Evolutionary conservation across 2,329 filamentous ascomycete species (phyloP), one percentile per base, ranked within the genome.

Genomic region (Exserohilum turcica): DNA sequence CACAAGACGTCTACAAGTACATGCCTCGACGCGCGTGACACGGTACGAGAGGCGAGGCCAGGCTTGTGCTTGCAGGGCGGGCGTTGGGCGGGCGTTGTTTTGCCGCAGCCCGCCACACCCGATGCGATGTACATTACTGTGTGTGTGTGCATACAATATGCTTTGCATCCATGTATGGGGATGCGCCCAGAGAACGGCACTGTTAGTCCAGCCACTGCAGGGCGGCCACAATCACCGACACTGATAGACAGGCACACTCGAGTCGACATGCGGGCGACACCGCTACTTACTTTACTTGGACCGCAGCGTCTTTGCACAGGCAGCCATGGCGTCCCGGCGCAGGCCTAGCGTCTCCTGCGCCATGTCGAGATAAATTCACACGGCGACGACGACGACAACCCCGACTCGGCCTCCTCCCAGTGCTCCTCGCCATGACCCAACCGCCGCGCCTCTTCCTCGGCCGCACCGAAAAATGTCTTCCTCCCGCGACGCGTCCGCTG

Each of bases 401-500:
- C n/a, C n/a, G n/a, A n/a, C n/a, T n/a, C n/a, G 21, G 21, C 4
- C 21, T 7, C 21, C 4, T 24, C 7, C 4, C 4, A 4, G 21
- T 24, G 4, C 7, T 24, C 21, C 21, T 24, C 21, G 21, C 21
- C 21, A 7, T 24, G 4, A 24, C 21, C 21, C 4, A 24, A 24
- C 21, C 21, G 7, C 21, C 21, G 21, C 21, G 21, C 21, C 21
- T 7, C 4, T 13, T 24, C 7, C 33, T 28, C 21, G 38, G 10
- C 38, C 29, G 21, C 28, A 35, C 24, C 27, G 4, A 13, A 7
- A 7, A 16, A 42, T 45, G 39, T 28, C 21, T 6, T 15, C 32
- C 40, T 31, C 6, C 18, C 50, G 15, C 43, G 52, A 51, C 57
- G 48, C 54, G 54, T 43, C 46, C n/a, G 29, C 16, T 13, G 12